phyloP scores from a whole-genome alignment of 1,284 basidiomycete genomes.

The Ustilago cynodontis region DNA sequence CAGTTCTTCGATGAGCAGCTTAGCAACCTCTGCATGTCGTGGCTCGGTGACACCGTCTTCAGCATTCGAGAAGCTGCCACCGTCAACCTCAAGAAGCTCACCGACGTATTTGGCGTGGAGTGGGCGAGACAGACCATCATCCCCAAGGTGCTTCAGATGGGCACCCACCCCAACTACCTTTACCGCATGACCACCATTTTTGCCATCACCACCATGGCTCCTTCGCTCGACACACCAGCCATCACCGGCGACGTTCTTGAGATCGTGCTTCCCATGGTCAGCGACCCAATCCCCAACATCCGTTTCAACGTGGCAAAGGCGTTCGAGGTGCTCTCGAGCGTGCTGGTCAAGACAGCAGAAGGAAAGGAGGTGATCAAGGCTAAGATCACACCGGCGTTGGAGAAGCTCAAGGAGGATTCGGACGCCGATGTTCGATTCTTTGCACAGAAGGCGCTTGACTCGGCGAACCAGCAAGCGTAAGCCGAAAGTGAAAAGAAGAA shows the following conservation, averaged over 20 bases:
- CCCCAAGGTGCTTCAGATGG: constrained; percentile 98
- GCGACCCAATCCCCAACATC: constrained; percentile 97
- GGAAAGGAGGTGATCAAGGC: constrained; percentile 81
- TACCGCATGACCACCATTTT: constrained; percentile 99
- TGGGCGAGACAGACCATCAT: constrained; percentile 96
- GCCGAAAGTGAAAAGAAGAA: neutral
- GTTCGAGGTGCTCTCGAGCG: constrained; percentile 77
- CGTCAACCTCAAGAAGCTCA: constrained; percentile 95
- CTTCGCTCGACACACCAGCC: constrained; percentile 88
- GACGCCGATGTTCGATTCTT: constrained; percentile 93
- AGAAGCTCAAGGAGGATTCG: constrained; percentile 87
- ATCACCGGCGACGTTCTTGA: constrained; percentile 88
- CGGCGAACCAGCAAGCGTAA: constrained; percentile 37
- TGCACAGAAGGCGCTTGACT: constrained; percentile 71
- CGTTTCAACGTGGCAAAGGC: constrained; percentile 98
- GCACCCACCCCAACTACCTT: constrained; percentile 94
- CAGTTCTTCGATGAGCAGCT: constrained; percentile 98
- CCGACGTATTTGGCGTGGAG: constrained; percentile 98
- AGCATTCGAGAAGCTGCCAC: constrained; percentile 98
- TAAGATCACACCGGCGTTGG: constrained; percentile 84
- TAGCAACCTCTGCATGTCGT: constrained; percentile 97
- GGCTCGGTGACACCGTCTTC: constrained; percentile 98
- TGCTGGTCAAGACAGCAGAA: constrained; percentile 78
- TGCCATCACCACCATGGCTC: constrained; percentile 95
- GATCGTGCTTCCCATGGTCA: constrained; percentile 84